Evolutionary conservation across 2,329 filamentous ascomycete genomes (phyloP), one percentile per base, ranked within the genome.

Genomic region (Xylaria sp.): DNA sequence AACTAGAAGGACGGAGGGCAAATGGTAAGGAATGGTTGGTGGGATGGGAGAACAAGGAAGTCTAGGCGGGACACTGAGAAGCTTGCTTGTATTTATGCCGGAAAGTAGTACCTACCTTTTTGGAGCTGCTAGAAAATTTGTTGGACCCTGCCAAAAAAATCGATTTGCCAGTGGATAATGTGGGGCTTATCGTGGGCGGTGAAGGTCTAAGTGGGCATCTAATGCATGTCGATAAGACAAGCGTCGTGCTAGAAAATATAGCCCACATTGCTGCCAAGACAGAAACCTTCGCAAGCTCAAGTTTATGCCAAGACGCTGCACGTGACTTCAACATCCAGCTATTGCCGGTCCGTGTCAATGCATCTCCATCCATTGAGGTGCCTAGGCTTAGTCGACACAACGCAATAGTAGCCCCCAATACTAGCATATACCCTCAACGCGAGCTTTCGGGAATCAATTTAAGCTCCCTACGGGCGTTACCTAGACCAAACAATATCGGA

Each of bases 131-230:
- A 54, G 64, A 70, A 71, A 72, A 72, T 73, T 75, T 69, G 32
- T 53, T 63, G 60, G 71, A 60, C 62, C 62, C 66, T 58, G 32
- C 42, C 40, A 64, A 75, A 77, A 76, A 72, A 64, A 66, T 73
- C 65, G 65, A 68, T 76, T 66, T 78, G 75, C 76, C 75, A 42
- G 72, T 73, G 76, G 73, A 72, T 55, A 47, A 50, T 13, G 66
- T 68, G 70, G 71, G 63, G 54, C 60, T 60, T 69, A 54, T 58
- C 53, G 68, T 51, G 69, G 76, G 75, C 76, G 77, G 78, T 79
- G 74, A 74, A 66, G 1, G 8, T n/a, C 18, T 68, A 65, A 62
- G 54, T 35, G 53, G 40, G 18, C 44, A 47, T 29, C 21, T 54
- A 53, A 47, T 58, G 47, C 54, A 37, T 18, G 12, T 50, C 25